These are phyloP conservation scores for Tricholoma hemisulphureum DNA, from an alignment of 768 basidiomycete species.

Conservation along the genomic window DNA sequence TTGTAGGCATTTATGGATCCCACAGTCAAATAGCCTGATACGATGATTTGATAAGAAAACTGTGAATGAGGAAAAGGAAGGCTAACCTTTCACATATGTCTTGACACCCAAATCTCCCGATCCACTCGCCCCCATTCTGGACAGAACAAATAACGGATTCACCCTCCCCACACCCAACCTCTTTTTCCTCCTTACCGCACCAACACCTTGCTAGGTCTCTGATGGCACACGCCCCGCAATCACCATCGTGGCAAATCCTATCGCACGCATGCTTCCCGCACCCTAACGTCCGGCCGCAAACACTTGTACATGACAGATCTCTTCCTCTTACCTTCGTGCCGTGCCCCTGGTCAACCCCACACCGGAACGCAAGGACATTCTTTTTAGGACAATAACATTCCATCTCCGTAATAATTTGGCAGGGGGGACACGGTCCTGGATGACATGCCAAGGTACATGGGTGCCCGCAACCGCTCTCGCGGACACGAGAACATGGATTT, in stretches of 20 bases:
- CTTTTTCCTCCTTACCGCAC: constrained; percentile 69
- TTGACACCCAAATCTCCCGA: constrained; percentile 60
- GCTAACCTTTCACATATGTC: constrained; percentile 56
- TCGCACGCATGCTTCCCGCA: constrained; percentile 77
- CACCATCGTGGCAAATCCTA: constrained; percentile 71
- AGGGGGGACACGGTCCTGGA: constrained; percentile 96
- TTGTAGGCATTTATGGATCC: constrained; percentile 68
- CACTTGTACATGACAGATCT: constrained; percentile 43
- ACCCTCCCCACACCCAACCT: constrained; percentile 68
- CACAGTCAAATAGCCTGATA: constrained; percentile 71
- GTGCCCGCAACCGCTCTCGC: constrained; percentile 66
- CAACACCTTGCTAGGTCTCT: constrained; percentile 64
- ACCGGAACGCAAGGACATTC: constrained; percentile 55
- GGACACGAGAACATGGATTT: constrained; percentile 60
- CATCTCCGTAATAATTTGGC: constrained; percentile 73
- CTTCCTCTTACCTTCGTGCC: constrained; percentile 25
- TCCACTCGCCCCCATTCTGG: constrained; percentile 53
- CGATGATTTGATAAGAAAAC: constrained; percentile 3
- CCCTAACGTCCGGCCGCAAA: constrained; percentile 46
- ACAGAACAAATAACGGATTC: constrained; percentile 40
- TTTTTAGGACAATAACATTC: constrained; percentile 77
- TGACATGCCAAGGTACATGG: constrained; percentile 85
- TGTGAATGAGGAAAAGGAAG: constrained; percentile 1
- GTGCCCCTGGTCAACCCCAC: constrained; percentile 37
- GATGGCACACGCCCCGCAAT: constrained; percentile 64